Base-by-base conservation (phyloP, 2,329 filamentous ascomycete species). In the Xylariaceae sp. region DNA sequence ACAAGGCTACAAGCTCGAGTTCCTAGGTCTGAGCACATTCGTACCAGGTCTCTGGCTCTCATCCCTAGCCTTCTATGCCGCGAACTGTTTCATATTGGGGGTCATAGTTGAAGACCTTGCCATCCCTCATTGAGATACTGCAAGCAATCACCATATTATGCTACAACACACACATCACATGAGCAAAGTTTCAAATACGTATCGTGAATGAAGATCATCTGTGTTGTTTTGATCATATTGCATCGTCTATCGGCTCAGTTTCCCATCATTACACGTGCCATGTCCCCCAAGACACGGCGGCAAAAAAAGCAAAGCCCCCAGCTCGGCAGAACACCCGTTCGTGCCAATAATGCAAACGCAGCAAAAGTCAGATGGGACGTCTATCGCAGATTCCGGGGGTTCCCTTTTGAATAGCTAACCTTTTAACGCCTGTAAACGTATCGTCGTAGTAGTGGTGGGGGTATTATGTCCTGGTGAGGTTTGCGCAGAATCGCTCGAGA, bases 51-150 rank as follows among this genome's bases (percentile, higher is more conserved):
- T 99, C 1, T 97, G 89, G 82, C 56, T 80, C 0, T 77, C 89
- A 0, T 86, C 88, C 0, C 67, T 95, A 12, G 71, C 72, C 0
- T 97, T 99, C 71, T 97, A 96, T 65, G 67, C 83, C 1, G 80
- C 90, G 14, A 97, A 99, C 66, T 85, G 84, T 58, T 95, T 89
- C 83, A 89, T 97, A 47, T 66, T 99, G 36, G 88, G 89, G 0
- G 74, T 95, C 42, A 83, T 97, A 39, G 78, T 96, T 6, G 66
- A 66, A 2, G 94, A 97, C 67, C 75, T 75, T 3, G 68, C 44
- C 7, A 22, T 10, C 32, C 27, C 27, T 39, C 40, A 18, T 41
- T 27, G 9, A 11, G 39, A 35, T 12, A 46, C 1, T 41, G 22
- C 7, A 7, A 27, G 22, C 4, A 27, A 27, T 27, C 22, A n/a